A percentile compares a stretch with the other conserved stretches of the same genome.
These are phyloP conservation scores for Leccinellum rugosiceps DNA, from an alignment of 768 basidiomycete genomes.

Conservation along the genomic window DNA sequence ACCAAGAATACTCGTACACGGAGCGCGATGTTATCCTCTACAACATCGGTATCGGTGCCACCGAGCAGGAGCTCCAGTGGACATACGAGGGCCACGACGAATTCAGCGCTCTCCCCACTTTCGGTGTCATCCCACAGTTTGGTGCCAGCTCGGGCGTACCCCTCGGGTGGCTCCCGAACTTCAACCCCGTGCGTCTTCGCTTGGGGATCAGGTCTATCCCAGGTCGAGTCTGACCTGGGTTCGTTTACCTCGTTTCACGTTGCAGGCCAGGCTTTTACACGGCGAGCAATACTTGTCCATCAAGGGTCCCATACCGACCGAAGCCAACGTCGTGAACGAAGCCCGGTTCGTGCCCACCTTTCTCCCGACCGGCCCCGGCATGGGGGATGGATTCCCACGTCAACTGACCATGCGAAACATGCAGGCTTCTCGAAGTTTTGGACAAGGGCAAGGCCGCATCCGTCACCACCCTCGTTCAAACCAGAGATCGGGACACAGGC, in stretches of 20 bases:
- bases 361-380: conserved; percentile 13
- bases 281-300: conserved; percentile 95
- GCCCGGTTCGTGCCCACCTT: conserved; percentile 45
- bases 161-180: conserved; percentile 91
- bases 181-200: conserved; percentile 70
- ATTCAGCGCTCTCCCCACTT: conserved; percentile 87
- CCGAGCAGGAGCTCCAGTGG: conserved; percentile 88
- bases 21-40: conserved; percentile 94
- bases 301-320: conserved; percentile 82
- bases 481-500: conserved; percentile 75
- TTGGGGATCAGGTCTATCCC: background rate
- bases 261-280: conserved; percentile 90
- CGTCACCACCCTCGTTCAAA: conserved; percentile 75
- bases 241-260: background rate
- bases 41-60: conserved; percentile 93
- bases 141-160: conserved; percentile 60
- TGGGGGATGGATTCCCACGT: background rate
- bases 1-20: conserved; percentile 68
- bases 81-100: conserved; percentile 86
- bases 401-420: conserved; percentile 3
- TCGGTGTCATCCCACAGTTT: conserved; percentile 94
- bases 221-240: background rate
- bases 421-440: conserved; percentile 71
- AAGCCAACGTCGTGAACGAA: conserved; percentile 72
- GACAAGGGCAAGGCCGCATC: conserved; percentile 95